These are phyloP conservation scores for Berberis vulgaris DNA, from an alignment of 164 flowering plant genomes.

Conservation along the genomic window DNA sequence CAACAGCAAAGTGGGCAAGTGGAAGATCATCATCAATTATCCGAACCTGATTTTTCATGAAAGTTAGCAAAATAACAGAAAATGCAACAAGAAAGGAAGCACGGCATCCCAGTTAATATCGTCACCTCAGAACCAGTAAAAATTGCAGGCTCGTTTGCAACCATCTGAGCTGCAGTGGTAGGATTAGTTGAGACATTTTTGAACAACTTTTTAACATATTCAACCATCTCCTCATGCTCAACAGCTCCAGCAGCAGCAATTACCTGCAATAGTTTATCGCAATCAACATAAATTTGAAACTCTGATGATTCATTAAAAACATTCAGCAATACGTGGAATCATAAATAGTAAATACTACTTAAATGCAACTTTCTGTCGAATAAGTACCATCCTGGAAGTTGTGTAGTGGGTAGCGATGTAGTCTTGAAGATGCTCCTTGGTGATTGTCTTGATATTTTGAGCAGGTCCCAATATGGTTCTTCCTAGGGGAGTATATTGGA, in stretches of 20 bases:
- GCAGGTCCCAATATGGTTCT: slow-evolving; percentile 96
- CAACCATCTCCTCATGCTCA: slow-evolving; percentile 89
- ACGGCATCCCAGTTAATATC: neutral
- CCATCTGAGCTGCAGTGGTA: slow-evolving; percentile 71
- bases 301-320: no score
- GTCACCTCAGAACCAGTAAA: slow-evolving; percentile 98
- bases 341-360: neutral
- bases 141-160: slow-evolving; percentile 59
- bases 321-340: no score
- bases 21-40: slow-evolving; percentile 82
- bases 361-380: neutral
- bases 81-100: neutral
- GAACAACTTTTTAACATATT: slow-evolving; percentile 68
- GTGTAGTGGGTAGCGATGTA: slow-evolving; percentile 90
- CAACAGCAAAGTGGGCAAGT: slow-evolving; percentile 95
- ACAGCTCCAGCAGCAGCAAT: slow-evolving; percentile 94
- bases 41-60: slow-evolving; percentile 51
- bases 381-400: slow-evolving; percentile 76
- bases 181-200: slow-evolving; percentile 75
- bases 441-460: slow-evolving; percentile 64
- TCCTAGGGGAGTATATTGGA: slow-evolving; percentile 87
- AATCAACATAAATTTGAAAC: no score
- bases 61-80: neutral
- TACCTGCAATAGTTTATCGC: slow-evolving; percentile 32
- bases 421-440: slow-evolving; percentile 54